Conservation (phyloP, 805 yeast species). For the Myxozyma melibiosi region DNA sequence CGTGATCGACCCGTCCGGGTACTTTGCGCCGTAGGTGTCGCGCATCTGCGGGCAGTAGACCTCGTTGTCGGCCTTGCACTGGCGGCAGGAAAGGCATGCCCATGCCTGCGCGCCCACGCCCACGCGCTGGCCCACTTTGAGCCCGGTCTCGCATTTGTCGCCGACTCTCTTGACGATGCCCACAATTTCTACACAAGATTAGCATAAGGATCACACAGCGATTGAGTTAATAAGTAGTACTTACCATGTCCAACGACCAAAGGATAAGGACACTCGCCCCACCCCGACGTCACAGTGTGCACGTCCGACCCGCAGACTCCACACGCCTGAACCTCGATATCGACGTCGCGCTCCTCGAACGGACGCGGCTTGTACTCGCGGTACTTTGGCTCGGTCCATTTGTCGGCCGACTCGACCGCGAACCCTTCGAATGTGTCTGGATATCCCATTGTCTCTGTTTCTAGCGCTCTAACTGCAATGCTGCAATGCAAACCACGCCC, state of each 20-base stretch:
- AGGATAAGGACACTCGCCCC: constrained; percentile 48
- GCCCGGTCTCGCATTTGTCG: constrained; percentile 49
- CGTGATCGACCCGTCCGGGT: constrained; percentile 50
- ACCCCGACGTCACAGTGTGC: constrained; percentile 53
- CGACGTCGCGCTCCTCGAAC: constrained; percentile 41
- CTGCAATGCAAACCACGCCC: too few species aligned
- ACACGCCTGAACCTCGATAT: constrained; percentile 48
- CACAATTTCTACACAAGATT: constrained; percentile 33
- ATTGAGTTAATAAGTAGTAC: neutral
- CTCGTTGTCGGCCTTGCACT: constrained; percentile 59
- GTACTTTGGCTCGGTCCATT: constrained; percentile 28
- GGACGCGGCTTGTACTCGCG: constrained; percentile 36
- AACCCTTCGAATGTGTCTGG: constrained; percentile 66
- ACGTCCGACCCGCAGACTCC: constrained; percentile 63
- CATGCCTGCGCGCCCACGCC: constrained; percentile 74
- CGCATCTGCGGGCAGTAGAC: constrained; percentile 56
- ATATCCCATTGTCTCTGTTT: constrained; percentile 39
- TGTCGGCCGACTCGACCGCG: constrained; percentile 43
- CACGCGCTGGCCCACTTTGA: constrained; percentile 69
- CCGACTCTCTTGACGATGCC: constrained; percentile 51
- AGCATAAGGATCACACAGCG: neutral
- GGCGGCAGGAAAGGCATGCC: constrained; percentile 63
- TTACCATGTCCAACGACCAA: constrained; percentile 53
- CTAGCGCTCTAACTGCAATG: too few species aligned
- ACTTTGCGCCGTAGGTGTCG: constrained; percentile 55